phyloP scores from a whole-genome alignment of 169 alveolate species.

The Cyclospora cayetanensis region DNA sequence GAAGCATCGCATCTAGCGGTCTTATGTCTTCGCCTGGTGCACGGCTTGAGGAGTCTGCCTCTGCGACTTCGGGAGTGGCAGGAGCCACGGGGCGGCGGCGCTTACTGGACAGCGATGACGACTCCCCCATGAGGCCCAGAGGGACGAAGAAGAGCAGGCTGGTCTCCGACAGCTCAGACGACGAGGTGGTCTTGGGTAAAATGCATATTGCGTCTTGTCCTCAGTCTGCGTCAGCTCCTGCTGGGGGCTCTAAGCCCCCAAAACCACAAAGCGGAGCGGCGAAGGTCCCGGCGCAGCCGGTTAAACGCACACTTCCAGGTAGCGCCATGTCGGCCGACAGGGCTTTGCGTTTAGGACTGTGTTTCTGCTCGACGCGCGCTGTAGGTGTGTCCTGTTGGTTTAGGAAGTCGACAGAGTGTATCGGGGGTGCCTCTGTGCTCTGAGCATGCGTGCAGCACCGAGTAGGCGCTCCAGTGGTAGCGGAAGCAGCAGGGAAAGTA shows the following conservation, averaged over 20 bases:
- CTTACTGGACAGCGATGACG: slow-evolving; percentile 66
- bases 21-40: too few relatives aligned
- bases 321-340: too few relatives aligned
- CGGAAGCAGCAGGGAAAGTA: slow-evolving; percentile 38
- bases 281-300: slow-evolving; percentile 19
- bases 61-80: slow-evolving; percentile 44
- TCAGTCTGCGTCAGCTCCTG: slow-evolving; percentile 3
- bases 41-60: background rate
- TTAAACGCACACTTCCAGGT: background rate
- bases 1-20: too few relatives aligned
- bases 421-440: background rate
- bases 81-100: slow-evolving; percentile 31
- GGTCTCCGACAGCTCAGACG: slow-evolving; percentile 64
- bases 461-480: background rate
- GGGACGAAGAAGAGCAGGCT: slow-evolving; percentile 37
- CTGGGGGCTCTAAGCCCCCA: background rate
- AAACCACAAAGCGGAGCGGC: slow-evolving; percentile 44
- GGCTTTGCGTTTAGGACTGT: too few relatives aligned
- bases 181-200: slow-evolving; percentile 3
- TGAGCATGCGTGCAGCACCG: background rate
- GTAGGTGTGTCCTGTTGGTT: too few relatives aligned
- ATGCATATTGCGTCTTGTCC: slow-evolving; percentile 32
- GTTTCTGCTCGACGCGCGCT: too few relatives aligned
- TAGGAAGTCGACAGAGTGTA: too few relatives aligned
- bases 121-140: slow-evolving; percentile 64